Evolutionary conservation across 805 yeast genomes (phyloP).

Genomic region (Starmerella sp.): DNA sequence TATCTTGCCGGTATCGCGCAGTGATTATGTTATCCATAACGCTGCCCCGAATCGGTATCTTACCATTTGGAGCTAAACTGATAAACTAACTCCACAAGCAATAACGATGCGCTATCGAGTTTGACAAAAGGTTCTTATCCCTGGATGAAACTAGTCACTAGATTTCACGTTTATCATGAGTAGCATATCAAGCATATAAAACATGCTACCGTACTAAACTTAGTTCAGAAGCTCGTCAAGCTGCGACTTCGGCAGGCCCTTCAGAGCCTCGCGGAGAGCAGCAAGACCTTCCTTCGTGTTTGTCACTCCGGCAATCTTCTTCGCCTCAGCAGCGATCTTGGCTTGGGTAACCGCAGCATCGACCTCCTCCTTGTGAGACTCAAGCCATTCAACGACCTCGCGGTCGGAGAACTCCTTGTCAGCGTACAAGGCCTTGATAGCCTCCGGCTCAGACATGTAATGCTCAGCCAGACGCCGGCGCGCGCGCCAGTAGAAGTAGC

Average conservation of each 20-base stretch:
- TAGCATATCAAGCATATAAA: no score
- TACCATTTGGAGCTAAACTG: no score
- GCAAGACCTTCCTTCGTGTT: constrained; percentile 14
- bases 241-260: constrained; percentile 27
- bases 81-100: no score
- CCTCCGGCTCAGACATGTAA: constrained; percentile 39
- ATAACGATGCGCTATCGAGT: no score
- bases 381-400: constrained; percentile 61
- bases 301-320: constrained; percentile 6
- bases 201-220: background rate
- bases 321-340: constrained; percentile 6
- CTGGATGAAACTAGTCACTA: no score
- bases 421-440: constrained; percentile 10
- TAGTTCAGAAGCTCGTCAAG: constrained; percentile 27
- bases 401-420: constrained; percentile 58
- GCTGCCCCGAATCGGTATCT: no score
- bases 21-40: no score
- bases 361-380: constrained; percentile 13
- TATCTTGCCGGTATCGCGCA: no score
- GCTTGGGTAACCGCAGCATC: constrained; percentile 4
- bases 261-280: constrained; percentile 27
- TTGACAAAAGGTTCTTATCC: no score
- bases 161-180: no score
- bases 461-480: constrained; percentile 93
- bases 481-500: constrained; percentile 97